phyloP scores from a whole-genome alignment of 2,329 filamentous ascomycete genomes.

The Aspergillus cejpii region DNA sequence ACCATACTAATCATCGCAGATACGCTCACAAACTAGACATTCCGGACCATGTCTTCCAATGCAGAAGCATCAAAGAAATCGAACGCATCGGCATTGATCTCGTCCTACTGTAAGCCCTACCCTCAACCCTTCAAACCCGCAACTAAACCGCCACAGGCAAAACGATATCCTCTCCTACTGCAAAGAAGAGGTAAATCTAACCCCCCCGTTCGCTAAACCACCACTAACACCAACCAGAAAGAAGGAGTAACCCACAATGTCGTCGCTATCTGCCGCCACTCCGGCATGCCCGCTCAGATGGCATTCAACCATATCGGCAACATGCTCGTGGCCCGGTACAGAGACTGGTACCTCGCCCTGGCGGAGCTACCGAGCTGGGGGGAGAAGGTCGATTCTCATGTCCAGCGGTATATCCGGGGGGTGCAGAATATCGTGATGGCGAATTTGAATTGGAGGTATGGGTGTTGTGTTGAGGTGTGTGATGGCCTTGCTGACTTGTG shows the following conservation, averaged over 20 bases:
- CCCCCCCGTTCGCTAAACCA: background rate
- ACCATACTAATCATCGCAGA: constrained; percentile 1
- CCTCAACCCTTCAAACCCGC: background rate
- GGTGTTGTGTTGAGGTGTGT: background rate
- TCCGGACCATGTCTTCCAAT: constrained; percentile 16
- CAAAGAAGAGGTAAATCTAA: constrained; percentile 19
- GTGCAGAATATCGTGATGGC: constrained; percentile 19
- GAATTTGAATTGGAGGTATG: constrained; percentile 24
- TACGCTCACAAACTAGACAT: constrained; percentile 16
- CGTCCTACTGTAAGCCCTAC: constrained; percentile 13
- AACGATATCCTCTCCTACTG: constrained; percentile 25
- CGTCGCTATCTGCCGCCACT: constrained; percentile 15
- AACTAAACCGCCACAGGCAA: constrained; percentile 11
- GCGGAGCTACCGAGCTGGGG: constrained; percentile 20
- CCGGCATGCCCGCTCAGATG: constrained; percentile 16
- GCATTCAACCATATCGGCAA: constrained; percentile 19
- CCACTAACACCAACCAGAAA: constrained; percentile 6
- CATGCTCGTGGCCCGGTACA: constrained; percentile 18
- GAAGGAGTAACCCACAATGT: constrained; percentile 20
- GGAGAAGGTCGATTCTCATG: constrained; percentile 18
- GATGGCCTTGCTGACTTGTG: background rate
- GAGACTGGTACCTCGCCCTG: constrained; percentile 21
- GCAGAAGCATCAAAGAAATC: constrained; percentile 14
- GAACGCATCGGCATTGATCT: constrained; percentile 17
- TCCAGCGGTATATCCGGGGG: constrained; percentile 21